These are phyloP conservation scores for Boletus reticuloceps DNA, from an alignment of 768 basidiomycete genomes.

Conservation along the genomic window DNA sequence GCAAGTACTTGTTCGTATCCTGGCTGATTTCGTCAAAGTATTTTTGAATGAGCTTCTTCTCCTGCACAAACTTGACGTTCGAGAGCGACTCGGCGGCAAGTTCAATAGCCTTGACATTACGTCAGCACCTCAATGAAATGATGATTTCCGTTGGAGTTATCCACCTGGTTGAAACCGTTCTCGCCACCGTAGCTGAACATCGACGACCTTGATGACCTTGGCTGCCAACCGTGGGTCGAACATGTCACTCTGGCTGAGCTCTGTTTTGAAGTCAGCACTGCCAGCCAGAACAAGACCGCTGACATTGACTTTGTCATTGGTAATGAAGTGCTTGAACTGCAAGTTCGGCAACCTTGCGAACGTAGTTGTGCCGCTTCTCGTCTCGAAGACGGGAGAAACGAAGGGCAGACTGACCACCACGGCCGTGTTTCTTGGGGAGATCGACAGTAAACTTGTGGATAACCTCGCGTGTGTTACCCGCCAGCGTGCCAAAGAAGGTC, in stretches of 20 bases:
- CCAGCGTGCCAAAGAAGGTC: slow-evolving; percentile 90
- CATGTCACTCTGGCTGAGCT: slow-evolving; percentile 94
- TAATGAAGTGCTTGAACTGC: slow-evolving; percentile 98
- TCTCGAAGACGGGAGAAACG: slow-evolving; percentile 99
- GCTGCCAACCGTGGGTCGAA: slow-evolving; percentile 85
- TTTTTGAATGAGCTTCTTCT: slow-evolving; percentile 95
- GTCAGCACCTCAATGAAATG: background rate
- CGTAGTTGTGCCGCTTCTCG: slow-evolving; percentile 99
- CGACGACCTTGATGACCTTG: slow-evolving; percentile 97
- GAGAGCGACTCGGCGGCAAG: slow-evolving; percentile 92
- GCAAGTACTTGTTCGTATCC: slow-evolving; percentile 93
- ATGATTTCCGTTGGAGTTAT: slow-evolving; percentile 3
- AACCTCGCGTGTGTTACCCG: slow-evolving; percentile 96
- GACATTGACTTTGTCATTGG: slow-evolving; percentile 97
- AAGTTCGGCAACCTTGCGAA: slow-evolving; percentile 95
- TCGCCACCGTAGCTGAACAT: slow-evolving; percentile 98
- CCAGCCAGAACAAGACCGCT: slow-evolving; percentile 95
- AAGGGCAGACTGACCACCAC: slow-evolving; percentile 98
- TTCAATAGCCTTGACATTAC: slow-evolving; percentile 76
- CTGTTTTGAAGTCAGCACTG: slow-evolving; percentile 98
- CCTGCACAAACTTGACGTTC: slow-evolving; percentile 99
- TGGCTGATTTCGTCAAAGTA: slow-evolving; percentile 99
- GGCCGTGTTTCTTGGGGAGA: slow-evolving; percentile 98
- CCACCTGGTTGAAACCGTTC: slow-evolving; percentile 98
- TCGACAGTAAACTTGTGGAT: slow-evolving; percentile 99